Evolutionary conservation across 2,329 filamentous ascomycete species (phyloP).

Genomic region (Neocatenulostroma microsporum): DNA sequence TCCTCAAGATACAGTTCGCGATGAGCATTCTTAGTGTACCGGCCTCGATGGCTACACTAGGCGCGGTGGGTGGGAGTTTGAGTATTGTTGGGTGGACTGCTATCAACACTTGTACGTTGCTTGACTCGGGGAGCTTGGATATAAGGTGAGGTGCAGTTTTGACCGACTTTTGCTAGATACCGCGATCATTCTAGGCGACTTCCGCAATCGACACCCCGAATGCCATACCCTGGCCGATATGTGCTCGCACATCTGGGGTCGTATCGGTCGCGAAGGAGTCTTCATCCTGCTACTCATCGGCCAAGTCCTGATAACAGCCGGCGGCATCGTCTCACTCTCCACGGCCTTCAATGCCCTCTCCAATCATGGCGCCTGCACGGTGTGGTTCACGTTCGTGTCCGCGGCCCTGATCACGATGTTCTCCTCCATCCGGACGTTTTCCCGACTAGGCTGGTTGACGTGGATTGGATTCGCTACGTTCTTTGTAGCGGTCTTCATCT

Average conservation of each 20-base stretch:
- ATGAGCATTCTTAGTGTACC: constrained; percentile 13
- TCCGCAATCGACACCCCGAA: constrained; percentile 41
- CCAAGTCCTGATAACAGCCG: constrained; percentile 48
- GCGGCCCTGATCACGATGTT: constrained; percentile 12
- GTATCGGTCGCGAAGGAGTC: constrained; percentile 44
- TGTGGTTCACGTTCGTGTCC: constrained; percentile 37
- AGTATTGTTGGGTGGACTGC: constrained; percentile 39
- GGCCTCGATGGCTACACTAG: constrained; percentile 9
- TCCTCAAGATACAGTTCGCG: constrained; percentile 40
- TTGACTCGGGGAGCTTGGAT: background rate
- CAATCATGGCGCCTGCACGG: constrained; percentile 50
- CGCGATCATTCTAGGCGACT: constrained; percentile 42
- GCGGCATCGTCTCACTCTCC: constrained; percentile 51
- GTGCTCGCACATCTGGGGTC: constrained; percentile 48
- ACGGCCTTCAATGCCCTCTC: constrained; percentile 53
- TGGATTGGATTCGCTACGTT: constrained; percentile 53
- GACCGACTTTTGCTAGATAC: constrained; percentile 32
- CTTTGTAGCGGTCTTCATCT: constrained; percentile 40
- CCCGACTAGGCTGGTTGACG: constrained; percentile 46
- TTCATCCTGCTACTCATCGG: constrained; percentile 50
- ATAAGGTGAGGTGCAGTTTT: background rate
- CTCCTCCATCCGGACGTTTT: constrained; percentile 14
- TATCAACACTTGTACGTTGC: constrained; percentile 33
- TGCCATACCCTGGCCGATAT: constrained; percentile 50
- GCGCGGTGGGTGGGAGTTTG: constrained; percentile 37